Conservation (phyloP, 257 asterid species). For the Leonotis leonurus region DNA sequence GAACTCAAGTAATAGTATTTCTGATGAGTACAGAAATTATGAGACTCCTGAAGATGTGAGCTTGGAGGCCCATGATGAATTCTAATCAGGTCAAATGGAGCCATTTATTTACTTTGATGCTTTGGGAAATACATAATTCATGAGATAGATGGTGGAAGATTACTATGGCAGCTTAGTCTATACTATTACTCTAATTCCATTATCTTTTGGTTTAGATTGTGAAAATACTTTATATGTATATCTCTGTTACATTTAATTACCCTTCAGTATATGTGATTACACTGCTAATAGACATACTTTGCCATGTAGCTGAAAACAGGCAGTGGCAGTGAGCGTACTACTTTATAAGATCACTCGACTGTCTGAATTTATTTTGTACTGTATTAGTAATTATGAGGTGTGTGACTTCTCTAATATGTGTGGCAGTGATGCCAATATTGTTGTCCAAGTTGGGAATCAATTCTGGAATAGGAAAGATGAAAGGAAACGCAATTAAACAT, state of each 20-base stretch:
- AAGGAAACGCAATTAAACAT: slow-evolving; percentile 2
- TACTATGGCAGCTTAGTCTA: slow-evolving; percentile 5
- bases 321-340: background rate
- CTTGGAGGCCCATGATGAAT: slow-evolving; percentile 46
- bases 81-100: slow-evolving; percentile 33
- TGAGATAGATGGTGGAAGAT: background rate
- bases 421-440: background rate
- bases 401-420: background rate
- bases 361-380: background rate
- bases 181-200: background rate
- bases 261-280: background rate
- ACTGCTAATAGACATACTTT: background rate
- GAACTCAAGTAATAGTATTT: slow-evolving; percentile 19
- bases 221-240: background rate
- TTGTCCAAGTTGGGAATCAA: slow-evolving; percentile 16
- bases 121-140: slow-evolving; percentile 2
- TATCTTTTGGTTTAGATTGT: background rate
- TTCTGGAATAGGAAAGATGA: slow-evolving; percentile 6
- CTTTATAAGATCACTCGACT: background rate
- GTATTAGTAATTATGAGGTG: background rate
- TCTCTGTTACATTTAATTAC: background rate
- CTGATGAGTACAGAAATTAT: slow-evolving; percentile 31
- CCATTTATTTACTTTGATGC: background rate
- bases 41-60: slow-evolving; percentile 27
- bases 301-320: slow-evolving; percentile 13